Evolutionary conservation across 2,329 filamentous ascomycete species (phyloP).

Genomic region (Fusarium xylarioides): DNA sequence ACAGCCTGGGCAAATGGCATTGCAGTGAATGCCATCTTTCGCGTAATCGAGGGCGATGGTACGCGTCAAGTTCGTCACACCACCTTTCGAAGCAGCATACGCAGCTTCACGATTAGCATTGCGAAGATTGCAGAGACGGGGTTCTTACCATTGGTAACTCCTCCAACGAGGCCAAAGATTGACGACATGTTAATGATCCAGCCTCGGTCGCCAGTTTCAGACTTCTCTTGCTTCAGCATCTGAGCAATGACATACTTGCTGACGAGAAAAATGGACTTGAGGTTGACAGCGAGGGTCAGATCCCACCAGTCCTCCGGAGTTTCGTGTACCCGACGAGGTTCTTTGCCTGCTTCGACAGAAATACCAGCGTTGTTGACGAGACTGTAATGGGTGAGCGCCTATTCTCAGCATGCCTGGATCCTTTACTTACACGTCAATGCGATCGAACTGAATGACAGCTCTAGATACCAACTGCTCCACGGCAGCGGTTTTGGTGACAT

Average conservation of each 20-base stretch:
- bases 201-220: conserved; percentile 52
- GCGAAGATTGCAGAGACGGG: rapidly evolving
- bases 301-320: conserved; percentile 58
- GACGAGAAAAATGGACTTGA: conserved; percentile 50
- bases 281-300: conserved; percentile 49
- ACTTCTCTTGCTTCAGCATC: conserved; percentile 59
- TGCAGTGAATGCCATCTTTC: conserved; percentile 58
- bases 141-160: conserved; percentile 31
- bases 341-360: conserved; percentile 44
- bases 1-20: conserved; percentile 63
- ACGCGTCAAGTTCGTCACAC: conserved; percentile 59
- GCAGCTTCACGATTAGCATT: conserved; percentile 31
- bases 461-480: conserved; percentile 50
- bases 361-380: conserved; percentile 58
- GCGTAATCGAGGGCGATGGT: conserved; percentile 61
- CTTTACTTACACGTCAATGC: conserved; percentile 41
- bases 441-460: conserved; percentile 29
- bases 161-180: conserved; percentile 52
- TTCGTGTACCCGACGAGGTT: conserved; percentile 54
- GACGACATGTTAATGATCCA: conserved; percentile 61
- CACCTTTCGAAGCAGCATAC: conserved; percentile 61
- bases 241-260: conserved; percentile 58
- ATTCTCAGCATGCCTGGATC: too few species aligned
- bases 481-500: conserved; percentile 51
- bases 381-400: conserved; percentile 28